Base-by-base conservation (phyloP, 352 stramenopile genomes). In the Pythium dissotocum region DNA sequence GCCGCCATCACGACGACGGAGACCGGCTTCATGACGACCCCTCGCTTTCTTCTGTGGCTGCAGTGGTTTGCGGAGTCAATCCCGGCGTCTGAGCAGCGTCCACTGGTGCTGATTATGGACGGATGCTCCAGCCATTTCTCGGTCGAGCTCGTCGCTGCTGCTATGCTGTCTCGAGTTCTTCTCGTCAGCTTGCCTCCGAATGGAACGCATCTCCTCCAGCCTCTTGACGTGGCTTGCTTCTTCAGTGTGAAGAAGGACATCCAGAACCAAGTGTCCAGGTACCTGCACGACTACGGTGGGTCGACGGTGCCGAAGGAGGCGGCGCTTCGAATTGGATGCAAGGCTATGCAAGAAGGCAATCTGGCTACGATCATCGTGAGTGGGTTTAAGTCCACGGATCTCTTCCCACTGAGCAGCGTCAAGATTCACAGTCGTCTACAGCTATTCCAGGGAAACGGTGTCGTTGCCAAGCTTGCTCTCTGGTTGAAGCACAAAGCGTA, bases 211-310 rank as follows among this genome's bases (percentile, higher is more conserved):
- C 52, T 76, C 0, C 13, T 65, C 2, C 70, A 73, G 32, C 65
- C 65, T 21, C 46, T 73, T 1, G 65, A 77, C 26, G 53, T 73
- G n/a, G 66, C 54, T 54, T 58, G 69, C 9, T 73, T 77, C n/a
- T 2, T 58, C 5, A 44, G 65, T 13, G 10, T 68, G 21, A 68
- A 68, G 61, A 59, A 58, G 32, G n/a, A n/a, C n/a, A n/a, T n/a
- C n/a, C n/a, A n/a, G n/a, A n/a, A n/a, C n/a, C n/a, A n/a, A n/a
- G n/a, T n/a, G n/a, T n/a, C n/a, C n/a, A n/a, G n/a, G n/a, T n/a
- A n/a, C n/a, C n/a, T n/a, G n/a, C n/a, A n/a, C n/a, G n/a, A n/a
- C n/a, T n/a, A n/a, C n/a, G n/a, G n/a, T n/a, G n/a, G n/a, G n/a
- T n/a, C n/a, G n/a, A n/a, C n/a, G n/a, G n/a, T n/a, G n/a, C n/a